Evolutionary conservation across 2,329 filamentous ascomycete genomes (phyloP).

Genomic region (Exophiala spinifera): DNA sequence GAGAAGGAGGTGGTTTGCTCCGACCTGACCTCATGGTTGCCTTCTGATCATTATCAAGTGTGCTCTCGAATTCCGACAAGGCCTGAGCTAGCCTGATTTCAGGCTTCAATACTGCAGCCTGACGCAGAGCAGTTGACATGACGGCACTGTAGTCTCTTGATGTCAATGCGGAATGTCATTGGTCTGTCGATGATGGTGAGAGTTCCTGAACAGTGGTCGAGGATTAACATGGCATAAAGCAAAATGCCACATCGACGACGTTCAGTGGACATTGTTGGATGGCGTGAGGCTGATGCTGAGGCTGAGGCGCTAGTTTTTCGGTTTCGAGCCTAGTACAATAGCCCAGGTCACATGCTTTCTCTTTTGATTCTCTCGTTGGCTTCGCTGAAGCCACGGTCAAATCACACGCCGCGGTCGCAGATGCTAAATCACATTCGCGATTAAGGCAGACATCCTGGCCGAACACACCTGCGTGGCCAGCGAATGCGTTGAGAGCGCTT

Average conservation of each 20-base stretch:
- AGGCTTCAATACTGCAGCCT: slow-evolving; percentile 21
- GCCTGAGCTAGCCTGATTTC: slow-evolving; percentile 37
- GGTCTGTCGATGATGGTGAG: no score
- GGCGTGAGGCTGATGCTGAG: not conserved
- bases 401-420: no score
- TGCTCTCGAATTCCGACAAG: slow-evolving; percentile 40
- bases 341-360: not conserved
- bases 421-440: no score
- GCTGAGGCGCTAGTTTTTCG: not conserved
- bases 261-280: not conserved
- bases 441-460: no score
- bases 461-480: no score
- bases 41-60: slow-evolving; percentile 39
- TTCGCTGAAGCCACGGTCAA: no score
- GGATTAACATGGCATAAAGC: not conserved
- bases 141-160: not conserved
- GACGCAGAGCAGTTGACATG: slow-evolving; percentile 9
- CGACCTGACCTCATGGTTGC: slow-evolving; percentile 7
- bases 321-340: not conserved
- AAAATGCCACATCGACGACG: not conserved
- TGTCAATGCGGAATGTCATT: not conserved
- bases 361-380: not conserved
- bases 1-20: not conserved
- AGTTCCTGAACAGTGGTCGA: not conserved
- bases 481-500: no score